Conservation (phyloP, 257 asterid genomes). For the Mentha longifolia region DNA sequence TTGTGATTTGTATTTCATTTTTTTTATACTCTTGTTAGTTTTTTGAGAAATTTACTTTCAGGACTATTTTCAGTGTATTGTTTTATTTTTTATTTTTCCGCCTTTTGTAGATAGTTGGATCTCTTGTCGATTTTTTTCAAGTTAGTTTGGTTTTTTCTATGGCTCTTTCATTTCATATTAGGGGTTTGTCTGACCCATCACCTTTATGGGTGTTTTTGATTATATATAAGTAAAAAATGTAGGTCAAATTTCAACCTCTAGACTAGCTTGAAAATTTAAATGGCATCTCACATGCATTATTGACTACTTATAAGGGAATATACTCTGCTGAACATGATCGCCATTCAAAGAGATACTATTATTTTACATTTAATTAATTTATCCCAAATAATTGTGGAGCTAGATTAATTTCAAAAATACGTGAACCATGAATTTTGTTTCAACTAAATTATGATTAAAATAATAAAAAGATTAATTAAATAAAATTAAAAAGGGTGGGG, state of each 20-base stretch:
- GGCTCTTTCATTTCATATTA: too few relatives aligned
- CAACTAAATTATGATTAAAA: slow-evolving; percentile 5
- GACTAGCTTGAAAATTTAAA: background rate
- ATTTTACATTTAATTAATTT: slow-evolving; percentile 15
- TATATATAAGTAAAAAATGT: too few relatives aligned
- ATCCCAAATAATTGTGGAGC: slow-evolving; percentile 27
- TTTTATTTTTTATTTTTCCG: too few relatives aligned
- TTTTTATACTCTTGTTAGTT: too few relatives aligned
- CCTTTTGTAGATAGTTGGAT: too few relatives aligned
- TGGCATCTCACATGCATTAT: slow-evolving; percentile 27
- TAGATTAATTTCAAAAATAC: slow-evolving; percentile 3
- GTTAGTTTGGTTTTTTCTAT: too few relatives aligned
- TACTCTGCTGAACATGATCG: slow-evolving; percentile 12
- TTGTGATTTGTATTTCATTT: too few relatives aligned
- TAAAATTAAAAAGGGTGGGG: slow-evolving; percentile 22
- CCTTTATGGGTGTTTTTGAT: too few relatives aligned
- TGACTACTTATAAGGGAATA: slow-evolving; percentile 21
- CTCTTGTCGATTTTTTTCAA: too few relatives aligned
- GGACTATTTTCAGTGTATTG: too few relatives aligned
- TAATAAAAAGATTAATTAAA: background rate
- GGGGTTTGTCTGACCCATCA: too few relatives aligned
- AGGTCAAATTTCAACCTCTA: background rate
- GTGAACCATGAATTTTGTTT: slow-evolving; percentile 20
- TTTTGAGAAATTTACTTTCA: too few relatives aligned
- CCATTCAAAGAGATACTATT: background rate